These are phyloP conservation scores for Aspergillus sclerotiicarbonarius DNA, from an alignment of 495 filamentous ascomycete genomes.

Conservation along the genomic window DNA sequence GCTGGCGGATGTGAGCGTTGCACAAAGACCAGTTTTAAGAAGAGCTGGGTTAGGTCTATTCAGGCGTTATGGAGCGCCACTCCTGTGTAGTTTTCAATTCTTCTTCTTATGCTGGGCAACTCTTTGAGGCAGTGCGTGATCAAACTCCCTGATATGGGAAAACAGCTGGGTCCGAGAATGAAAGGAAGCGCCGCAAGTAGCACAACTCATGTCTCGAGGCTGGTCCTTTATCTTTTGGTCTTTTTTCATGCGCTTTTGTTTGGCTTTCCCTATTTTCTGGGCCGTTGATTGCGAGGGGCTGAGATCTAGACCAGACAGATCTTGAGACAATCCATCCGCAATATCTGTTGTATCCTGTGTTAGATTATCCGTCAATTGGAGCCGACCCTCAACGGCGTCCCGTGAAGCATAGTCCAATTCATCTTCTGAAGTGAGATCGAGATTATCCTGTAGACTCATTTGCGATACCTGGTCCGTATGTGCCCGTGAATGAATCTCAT, in stretches of 20 bases:
- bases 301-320: constrained; percentile 23
- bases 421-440: neutral
- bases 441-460: neutral
- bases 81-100: constrained; percentile 30
- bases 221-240: constrained; percentile 52
- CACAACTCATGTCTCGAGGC: constrained; percentile 52
- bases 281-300: constrained; percentile 21
- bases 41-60: no score
- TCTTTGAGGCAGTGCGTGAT: constrained; percentile 53
- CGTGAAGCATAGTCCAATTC: constrained; percentile 43
- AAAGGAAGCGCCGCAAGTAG: constrained; percentile 59
- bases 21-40: no score
- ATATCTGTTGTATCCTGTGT: constrained; percentile 6
- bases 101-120: constrained; percentile 13
- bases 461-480: neutral
- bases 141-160: constrained; percentile 64
- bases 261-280: constrained; percentile 77
- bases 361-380: constrained; percentile 10
- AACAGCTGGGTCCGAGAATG: constrained; percentile 69
- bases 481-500: neutral
- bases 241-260: constrained; percentile 80
- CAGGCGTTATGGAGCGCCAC: neutral
- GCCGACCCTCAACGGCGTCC: constrained; percentile 39
- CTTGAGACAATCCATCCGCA: constrained; percentile 21
- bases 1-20: no score